Evolutionary conservation across 768 basidiomycete genomes (phyloP).

Genomic region (Lentinula aciculospora): DNA sequence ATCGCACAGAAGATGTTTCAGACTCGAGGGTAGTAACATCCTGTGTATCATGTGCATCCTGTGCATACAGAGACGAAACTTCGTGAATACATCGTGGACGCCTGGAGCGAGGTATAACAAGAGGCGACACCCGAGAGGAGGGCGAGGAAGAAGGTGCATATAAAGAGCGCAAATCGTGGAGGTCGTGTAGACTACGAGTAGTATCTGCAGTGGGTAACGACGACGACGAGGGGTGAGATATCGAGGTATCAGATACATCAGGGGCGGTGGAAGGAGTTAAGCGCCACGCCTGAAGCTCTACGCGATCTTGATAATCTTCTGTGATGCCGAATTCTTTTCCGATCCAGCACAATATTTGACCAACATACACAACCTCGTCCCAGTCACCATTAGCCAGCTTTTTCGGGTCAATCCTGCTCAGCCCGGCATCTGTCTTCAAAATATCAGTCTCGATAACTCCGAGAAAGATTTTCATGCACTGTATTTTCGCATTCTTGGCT

Average conservation of each 20-base stretch:
- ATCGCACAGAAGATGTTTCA: conserved; percentile 30
- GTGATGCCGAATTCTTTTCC: conserved; percentile 25
- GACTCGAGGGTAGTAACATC: not conserved
- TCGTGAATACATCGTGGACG: conserved; percentile 46
- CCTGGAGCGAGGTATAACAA: conserved; percentile 26
- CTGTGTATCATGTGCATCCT: not conserved
- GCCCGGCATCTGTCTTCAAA: conserved; percentile 52
- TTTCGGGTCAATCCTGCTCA: conserved; percentile 61
- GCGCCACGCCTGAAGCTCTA: conserved; percentile 4
- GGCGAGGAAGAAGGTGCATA: not conserved
- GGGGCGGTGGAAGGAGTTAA: conserved; percentile 17
- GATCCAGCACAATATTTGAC: conserved; percentile 66
- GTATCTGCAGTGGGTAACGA: conserved; percentile 18
- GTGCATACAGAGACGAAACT: conserved; percentile 25
- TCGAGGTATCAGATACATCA: conserved; percentile 24
- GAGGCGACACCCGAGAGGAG: conserved; percentile 16
- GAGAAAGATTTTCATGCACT: conserved; percentile 70
- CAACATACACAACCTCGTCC: conserved; percentile 64
- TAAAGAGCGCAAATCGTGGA: not conserved
- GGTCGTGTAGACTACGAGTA: not conserved
- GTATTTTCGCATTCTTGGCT: conserved; percentile 36
- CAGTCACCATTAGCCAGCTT: conserved; percentile 57
- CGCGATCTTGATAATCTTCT: not conserved
- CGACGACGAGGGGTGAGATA: conserved; percentile 21
- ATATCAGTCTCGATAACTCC: conserved; percentile 69